Base-by-base conservation (phyloP, 164 flowering plant genomes). In the Stephania cephalantha region DNA sequence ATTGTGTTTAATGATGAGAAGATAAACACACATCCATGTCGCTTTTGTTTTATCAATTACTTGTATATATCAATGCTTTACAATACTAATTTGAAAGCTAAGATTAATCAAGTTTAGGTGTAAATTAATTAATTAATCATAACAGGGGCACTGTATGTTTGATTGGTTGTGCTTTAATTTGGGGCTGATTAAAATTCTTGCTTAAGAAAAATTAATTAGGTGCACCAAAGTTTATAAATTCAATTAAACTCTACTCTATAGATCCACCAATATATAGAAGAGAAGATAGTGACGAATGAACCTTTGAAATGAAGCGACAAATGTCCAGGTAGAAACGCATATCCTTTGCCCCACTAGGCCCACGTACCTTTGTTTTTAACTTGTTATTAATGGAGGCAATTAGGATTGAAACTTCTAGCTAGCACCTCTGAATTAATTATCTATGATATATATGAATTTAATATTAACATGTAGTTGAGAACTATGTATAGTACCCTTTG, bases 291-390 rank as follows among this genome's bases (percentile, higher is more conserved):
- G 66, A 5, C 66, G 15, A 61, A 61, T 20, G 20, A 18, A 25
- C 7, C 66, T 61, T 61, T 61, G n/a, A 61, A 61, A 61, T 61
- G 66, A 61, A 61, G 66, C 25, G 66, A n/a, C 66, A 61, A 61
- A 61, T 3, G 20, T 20, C 66, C 66, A 6, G 20, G 66, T 61
- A 20, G 66, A 61, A 61, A 61, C 25, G 66, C 66, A 61, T n/a
- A 61, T 61, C 66, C 66, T 20, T 17, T 61, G 29, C 20, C 18
- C 3, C 22, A 61, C 8, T 20, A 61, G 66, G 66, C 25, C 66
- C 66, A 61, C 66, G 7, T 15, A 61, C 66, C 66, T 18, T 61
- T n/a, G 9, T 61, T 61, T n/a, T 61, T 61, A n/a, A 61, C n/a
- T 61, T 50, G 55, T 50, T 50, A 50, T 50, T 50, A 50, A 61